phyloP scores from a whole-genome alignment of 2,329 filamentous ascomycete species.

The Paecilomyces formosus region DNA sequence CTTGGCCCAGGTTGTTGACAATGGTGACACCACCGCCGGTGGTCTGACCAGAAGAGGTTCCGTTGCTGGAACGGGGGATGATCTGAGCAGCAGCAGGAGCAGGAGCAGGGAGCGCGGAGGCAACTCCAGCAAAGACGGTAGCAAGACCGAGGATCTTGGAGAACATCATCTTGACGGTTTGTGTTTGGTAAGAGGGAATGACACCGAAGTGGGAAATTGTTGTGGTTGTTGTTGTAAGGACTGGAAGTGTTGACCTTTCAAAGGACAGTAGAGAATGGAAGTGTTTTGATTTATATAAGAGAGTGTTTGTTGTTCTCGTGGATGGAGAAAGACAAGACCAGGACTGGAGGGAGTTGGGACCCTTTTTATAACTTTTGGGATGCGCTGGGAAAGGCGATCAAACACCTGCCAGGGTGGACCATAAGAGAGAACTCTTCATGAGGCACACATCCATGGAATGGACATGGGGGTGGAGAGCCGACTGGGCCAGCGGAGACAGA shows the following conservation, averaged over 20 bases:
- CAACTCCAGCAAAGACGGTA: conserved; percentile 22
- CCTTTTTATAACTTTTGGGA: conserved; percentile 15
- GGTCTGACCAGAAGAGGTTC: conserved; percentile 6
- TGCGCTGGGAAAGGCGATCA: background rate
- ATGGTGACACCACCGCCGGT: conserved; percentile 25
- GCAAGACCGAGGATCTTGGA: conserved; percentile 26
- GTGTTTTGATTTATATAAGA: conserved; percentile 1
- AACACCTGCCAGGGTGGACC: background rate
- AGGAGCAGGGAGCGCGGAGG: conserved; percentile 19
- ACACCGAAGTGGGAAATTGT: background rate
- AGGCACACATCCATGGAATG: background rate
- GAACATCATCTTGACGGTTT: conserved; percentile 26
- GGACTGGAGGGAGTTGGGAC: conserved; percentile 2
- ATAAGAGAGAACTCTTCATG: background rate
- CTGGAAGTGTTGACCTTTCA: conserved; percentile 1
- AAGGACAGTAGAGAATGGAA: conserved; percentile 1
- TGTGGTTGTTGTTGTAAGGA: background rate
- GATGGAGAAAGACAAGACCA: conserved; percentile 3
- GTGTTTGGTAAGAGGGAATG: conserved; percentile 5
- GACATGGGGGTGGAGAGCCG: background rate
- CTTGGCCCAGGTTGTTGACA: conserved; percentile 28
- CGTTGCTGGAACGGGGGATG: conserved; percentile 14
- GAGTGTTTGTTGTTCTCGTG: conserved; percentile 5
- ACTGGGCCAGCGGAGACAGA: background rate
- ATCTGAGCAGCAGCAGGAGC: conserved; percentile 14